Evolutionary conservation across 257 asterid species (phyloP).

Genomic region (Solanum sitiens): DNA sequence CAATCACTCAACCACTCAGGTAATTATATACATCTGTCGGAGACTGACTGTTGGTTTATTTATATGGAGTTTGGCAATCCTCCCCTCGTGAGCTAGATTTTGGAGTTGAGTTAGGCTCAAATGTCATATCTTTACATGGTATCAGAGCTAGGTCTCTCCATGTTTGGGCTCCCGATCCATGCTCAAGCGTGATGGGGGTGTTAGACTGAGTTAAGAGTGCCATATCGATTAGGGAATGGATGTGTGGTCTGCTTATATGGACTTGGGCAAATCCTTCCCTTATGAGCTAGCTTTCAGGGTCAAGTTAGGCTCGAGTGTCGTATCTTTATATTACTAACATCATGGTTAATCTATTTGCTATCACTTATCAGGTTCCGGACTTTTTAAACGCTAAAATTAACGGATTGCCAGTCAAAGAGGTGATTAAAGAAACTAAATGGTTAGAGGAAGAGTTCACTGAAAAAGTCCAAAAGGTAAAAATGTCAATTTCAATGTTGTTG

Average conservation of each 20-base stretch:
- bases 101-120: not conserved
- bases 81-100: not conserved
- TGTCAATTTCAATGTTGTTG: not conserved
- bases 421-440: constrained; percentile 77
- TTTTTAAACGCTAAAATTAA: constrained; percentile 80
- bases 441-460: constrained; percentile 89
- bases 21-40: not conserved
- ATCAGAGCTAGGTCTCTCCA: not conserved
- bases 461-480: constrained; percentile 71
- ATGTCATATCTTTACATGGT: not conserved
- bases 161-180: not conserved
- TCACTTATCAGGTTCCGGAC: constrained; percentile 67
- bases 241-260: not conserved
- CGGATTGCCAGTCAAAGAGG: constrained; percentile 75
- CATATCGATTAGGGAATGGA: too few species aligned
- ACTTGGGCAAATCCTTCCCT: not conserved
- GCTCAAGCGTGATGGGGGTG: too few species aligned
- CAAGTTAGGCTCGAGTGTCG: not conserved
- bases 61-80: not conserved
- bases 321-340: too few species aligned
- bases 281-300: too few species aligned
- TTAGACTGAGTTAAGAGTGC: too few species aligned
- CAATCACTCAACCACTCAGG: constrained; percentile 99
- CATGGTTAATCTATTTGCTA: not conserved
- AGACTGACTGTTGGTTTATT: not conserved